Base-by-base conservation (phyloP, 768 basidiomycete species). In the Amanita rubescens region DNA sequence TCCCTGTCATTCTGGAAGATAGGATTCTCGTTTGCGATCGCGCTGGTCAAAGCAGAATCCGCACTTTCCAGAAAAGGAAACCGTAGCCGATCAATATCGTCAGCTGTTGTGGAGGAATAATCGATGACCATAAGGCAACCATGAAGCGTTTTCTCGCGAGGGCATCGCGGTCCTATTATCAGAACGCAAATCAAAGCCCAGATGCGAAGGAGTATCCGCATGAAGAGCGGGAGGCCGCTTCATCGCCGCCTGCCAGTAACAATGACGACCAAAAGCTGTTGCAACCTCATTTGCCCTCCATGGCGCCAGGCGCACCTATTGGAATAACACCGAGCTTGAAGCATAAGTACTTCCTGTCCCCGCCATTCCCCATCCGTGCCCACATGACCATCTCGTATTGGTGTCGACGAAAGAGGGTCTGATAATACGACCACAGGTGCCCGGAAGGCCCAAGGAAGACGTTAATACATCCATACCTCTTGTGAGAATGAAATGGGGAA, bases 331-430 rank as follows among this genome's bases (percentile, higher is more conserved):
- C 67, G 5, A 71, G 69, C 25, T 69, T 87, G n/a, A 82, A 80
- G 49, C 86, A 84, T 2, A 84, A 78, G 67, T 75, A 80, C 55
- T 66, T n/a, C n/a, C 78, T 54, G 70, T 87, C 17, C 84, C 88
- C 8, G 77, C 88, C 2, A 67, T 85, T 12, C 84, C 84, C n/a
- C 86, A 90, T 63, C 87, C 87, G 24, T 79, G 77, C 59, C 86
- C 89, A 6, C 71, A 90, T 62, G 80, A 84, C 43, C 74, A 81
- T 56, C 79, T 93, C 38, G 78, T 78, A n/a, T 57, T 91, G 30
- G 62, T 84, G 37, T 75, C 74, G 3, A 77, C 84, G 1, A 67
- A 71, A 15, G 73, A 78, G 7, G 89, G 87, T 3, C 74, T 93
- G n/a, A 62, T 88, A 47, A 70, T 92, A 50, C 75, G 82, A 41